A percentile compares a stretch with the other conserved stretches of the same genome.
phyloP scores from a whole-genome alignment of 2,329 filamentous ascomycete species.

The Simplicillium sp. region DNA sequence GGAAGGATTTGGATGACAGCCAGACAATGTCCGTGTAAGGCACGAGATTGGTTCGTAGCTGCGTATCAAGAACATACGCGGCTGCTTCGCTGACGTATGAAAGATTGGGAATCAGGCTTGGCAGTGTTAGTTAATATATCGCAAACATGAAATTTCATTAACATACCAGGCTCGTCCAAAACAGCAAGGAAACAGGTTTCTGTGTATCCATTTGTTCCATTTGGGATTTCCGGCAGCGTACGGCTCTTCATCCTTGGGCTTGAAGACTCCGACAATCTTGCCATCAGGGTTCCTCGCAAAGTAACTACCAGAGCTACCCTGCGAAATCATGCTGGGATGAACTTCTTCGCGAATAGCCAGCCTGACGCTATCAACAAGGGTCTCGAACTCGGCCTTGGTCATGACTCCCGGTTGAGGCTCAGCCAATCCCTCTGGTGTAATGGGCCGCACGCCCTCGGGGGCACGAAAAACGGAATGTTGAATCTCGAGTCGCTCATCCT shows the following conservation, averaged over 20 bases:
- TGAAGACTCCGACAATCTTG: constrained; percentile 95
- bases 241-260: constrained; percentile 97
- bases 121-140: constrained; percentile 9
- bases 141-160: not conserved
- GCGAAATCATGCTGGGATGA: constrained; percentile 91
- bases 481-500: constrained; percentile 86
- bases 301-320: constrained; percentile 96
- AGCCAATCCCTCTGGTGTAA: constrained; percentile 66
- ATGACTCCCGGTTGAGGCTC: constrained; percentile 55
- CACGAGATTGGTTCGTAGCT: constrained; percentile 83
- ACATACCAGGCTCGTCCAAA: constrained; percentile 80
- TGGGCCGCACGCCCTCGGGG: constrained; percentile 76
- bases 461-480: constrained; percentile 96
- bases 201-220: constrained; percentile 99
- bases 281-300: constrained; percentile 88
- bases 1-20: constrained; percentile 92
- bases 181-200: constrained; percentile 94
- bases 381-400: constrained; percentile 75
- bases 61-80: constrained; percentile 86
- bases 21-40: constrained; percentile 94
- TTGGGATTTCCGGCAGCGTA: constrained; percentile 96
- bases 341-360: constrained; percentile 81
- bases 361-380: constrained; percentile 81
- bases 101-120: constrained; percentile 82
- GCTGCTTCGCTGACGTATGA: constrained; percentile 97